phyloP scores from a whole-genome alignment of 805 yeast species.

The Grigorovia humatica region DNA sequence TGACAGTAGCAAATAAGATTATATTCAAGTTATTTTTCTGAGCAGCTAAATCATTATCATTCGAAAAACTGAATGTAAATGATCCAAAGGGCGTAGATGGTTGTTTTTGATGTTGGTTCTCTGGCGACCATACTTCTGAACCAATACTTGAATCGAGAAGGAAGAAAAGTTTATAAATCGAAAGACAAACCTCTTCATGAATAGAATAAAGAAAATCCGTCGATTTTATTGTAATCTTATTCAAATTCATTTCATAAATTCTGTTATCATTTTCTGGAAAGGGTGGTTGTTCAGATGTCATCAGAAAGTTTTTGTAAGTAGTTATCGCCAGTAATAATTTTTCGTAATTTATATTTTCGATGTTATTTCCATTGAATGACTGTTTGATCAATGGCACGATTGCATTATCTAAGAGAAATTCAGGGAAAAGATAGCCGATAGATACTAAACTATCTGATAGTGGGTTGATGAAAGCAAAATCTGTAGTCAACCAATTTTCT shows the following conservation, averaged over 20 bases:
- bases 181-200: slow-evolving; percentile 63
- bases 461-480: slow-evolving; percentile 49
- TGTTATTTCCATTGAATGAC: slow-evolving; percentile 44
- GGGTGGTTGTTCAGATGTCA: slow-evolving; percentile 57
- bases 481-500: slow-evolving; percentile 68
- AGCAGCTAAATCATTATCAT: slow-evolving; percentile 23
- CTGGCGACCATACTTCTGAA: slow-evolving; percentile 31
- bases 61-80: slow-evolving; percentile 33
- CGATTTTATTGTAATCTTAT: slow-evolving; percentile 25
- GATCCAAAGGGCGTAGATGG: slow-evolving; percentile 31
- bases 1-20: slow-evolving; percentile 57
- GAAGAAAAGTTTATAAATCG: slow-evolving; percentile 44
- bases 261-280: slow-evolving; percentile 49
- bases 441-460: slow-evolving; percentile 66
- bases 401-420: slow-evolving; percentile 69
- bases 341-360: slow-evolving; percentile 63
- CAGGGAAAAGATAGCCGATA: slow-evolving; percentile 69
- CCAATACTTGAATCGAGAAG: slow-evolving; percentile 55
- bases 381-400: slow-evolving; percentile 57
- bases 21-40: slow-evolving; percentile 31
- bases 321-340: slow-evolving; percentile 57
- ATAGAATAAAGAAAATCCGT: slow-evolving; percentile 25
- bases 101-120: slow-evolving; percentile 28
- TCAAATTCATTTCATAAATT: slow-evolving; percentile 25
- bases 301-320: slow-evolving; percentile 61